A percentile compares a stretch with the other conserved stretches of the same genome.
Evolutionary conservation across 306 rosid species (phyloP).

Genomic region (Dalbergia cultrata): DNA sequence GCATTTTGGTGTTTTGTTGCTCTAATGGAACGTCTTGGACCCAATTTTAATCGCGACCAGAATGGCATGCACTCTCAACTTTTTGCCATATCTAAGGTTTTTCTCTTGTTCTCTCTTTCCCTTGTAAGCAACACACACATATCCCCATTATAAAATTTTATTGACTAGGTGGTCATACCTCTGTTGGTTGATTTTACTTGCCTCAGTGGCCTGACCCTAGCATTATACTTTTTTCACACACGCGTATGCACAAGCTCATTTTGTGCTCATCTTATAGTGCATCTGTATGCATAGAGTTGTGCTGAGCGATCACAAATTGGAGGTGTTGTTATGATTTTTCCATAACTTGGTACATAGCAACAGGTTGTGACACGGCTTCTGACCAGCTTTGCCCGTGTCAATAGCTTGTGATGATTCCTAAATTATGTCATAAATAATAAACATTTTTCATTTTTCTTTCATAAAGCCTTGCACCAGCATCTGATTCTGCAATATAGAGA

Average conservation of each 20-base stretch:
- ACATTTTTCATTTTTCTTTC: slow-evolving; percentile 4
- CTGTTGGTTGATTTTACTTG: slow-evolving; percentile 11
- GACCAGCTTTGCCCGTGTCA: background rate
- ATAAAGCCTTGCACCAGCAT: background rate
- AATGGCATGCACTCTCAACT: slow-evolving; percentile 99
- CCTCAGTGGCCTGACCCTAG: slow-evolving; percentile 3
- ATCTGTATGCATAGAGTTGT: background rate
- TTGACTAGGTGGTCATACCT: background rate
- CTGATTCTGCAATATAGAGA: slow-evolving; percentile 33
- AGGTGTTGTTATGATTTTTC: slow-evolving; percentile 24
- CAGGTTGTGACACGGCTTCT: slow-evolving; percentile 13
- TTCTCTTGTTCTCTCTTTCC: slow-evolving; percentile 45
- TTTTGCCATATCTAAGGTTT: slow-evolving; percentile 96
- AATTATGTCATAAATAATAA: background rate
- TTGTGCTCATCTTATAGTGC: slow-evolving; percentile 33
- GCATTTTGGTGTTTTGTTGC: slow-evolving; percentile 99
- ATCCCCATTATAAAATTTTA: slow-evolving; percentile 15
- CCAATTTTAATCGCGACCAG: slow-evolving; percentile 98
- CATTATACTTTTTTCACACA: slow-evolving; percentile 7
- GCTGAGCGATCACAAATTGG: slow-evolving; percentile 25
- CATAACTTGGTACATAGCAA: slow-evolving; percentile 6
- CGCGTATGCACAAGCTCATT: background rate
- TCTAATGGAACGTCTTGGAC: slow-evolving; percentile 95
- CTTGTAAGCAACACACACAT: slow-evolving; percentile 3
- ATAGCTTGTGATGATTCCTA: slow-evolving; percentile 10